These are phyloP conservation scores for Malassezia obtusa DNA, from an alignment of 1,284 basidiomycete species.

Conservation along the genomic window DNA sequence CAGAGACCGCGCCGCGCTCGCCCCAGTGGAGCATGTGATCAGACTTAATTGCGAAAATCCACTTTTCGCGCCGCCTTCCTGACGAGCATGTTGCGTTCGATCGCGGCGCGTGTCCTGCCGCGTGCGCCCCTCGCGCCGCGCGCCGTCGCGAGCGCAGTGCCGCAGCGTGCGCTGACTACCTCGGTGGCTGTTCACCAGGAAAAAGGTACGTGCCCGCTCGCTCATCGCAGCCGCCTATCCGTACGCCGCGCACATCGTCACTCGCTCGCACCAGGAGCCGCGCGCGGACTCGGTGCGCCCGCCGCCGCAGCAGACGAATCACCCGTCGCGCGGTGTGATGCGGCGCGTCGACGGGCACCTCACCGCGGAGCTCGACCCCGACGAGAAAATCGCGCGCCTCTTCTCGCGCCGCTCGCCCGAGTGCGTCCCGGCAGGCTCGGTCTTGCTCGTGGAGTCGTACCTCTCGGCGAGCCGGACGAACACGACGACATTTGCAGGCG, in stretches of 20 bases:
- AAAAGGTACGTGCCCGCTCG: background rate
- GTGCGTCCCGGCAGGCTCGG: constrained; percentile 39
- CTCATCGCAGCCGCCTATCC: constrained; percentile 16
- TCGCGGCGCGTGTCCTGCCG: background rate
- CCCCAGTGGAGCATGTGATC: background rate
- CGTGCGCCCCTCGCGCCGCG: background rate
- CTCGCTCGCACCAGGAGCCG: constrained; percentile 13
- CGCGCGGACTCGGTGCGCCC: constrained; percentile 9
- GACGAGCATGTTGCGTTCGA: constrained; percentile 5
- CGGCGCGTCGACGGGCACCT: constrained; percentile 32
- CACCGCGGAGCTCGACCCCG: constrained; percentile 31
- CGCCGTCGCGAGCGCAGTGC: background rate
- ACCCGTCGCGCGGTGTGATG: constrained; percentile 30
- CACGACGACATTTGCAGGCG: constrained; percentile 39
- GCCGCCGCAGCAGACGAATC: constrained; percentile 23
- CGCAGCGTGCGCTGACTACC: background rate
- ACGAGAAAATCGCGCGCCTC: constrained; percentile 32
- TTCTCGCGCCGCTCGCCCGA: constrained; percentile 34
- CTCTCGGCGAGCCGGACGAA: constrained; percentile 28
- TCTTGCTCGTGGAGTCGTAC: constrained; percentile 44
- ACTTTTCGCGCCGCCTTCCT: background rate
- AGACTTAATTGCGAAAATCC: background rate
- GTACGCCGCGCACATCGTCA: constrained; percentile 27
- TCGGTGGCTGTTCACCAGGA: background rate
- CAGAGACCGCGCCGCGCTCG: background rate